Percentiles rank a stretch among this genome's conserved stretches.
phyloP scores from a whole-genome alignment of 176 grass and related monocot genomes.

The Eragrostis curvula region DNA sequence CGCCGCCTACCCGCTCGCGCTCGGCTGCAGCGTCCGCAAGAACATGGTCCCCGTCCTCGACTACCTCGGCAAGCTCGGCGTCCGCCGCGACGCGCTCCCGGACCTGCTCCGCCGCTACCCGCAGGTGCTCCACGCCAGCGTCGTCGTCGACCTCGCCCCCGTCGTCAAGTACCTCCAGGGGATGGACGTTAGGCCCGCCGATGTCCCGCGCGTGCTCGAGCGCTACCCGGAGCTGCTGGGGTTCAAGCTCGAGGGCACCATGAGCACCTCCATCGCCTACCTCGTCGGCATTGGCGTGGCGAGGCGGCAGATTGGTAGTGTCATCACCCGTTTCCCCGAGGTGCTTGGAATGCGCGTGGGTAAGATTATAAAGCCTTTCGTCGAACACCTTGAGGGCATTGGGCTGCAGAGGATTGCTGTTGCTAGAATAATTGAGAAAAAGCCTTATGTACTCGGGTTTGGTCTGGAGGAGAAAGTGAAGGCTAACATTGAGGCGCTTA shows the following conservation, averaged over 20 bases:
- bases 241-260: constrained; percentile 86
- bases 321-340: constrained; percentile 67
- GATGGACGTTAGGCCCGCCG: constrained; percentile 52
- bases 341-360: constrained; percentile 77
- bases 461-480: constrained; percentile 64
- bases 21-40: constrained; percentile 85
- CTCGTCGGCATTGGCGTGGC: constrained; percentile 61
- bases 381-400: constrained; percentile 67
- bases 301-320: constrained; percentile 51
- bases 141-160: constrained; percentile 65
- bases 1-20: constrained; percentile 72
- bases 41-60: constrained; percentile 91
- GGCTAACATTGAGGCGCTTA: constrained; percentile 55
- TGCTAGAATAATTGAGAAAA: constrained; percentile 61
- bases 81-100: constrained; percentile 61
- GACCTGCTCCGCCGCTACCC: constrained; percentile 73
- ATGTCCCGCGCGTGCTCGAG: constrained; percentile 75
- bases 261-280: constrained; percentile 87
- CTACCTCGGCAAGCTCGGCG: constrained; percentile 79
- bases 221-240: constrained; percentile 74
- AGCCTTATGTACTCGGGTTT: constrained; percentile 70
- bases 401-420: constrained; percentile 56
- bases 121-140: constrained; percentile 79
- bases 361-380: constrained; percentile 74
- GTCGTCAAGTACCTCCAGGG: constrained; percentile 79